Evolutionary conservation across 164 flowering plant genomes (phyloP), one percentile per base, ranked within the genome.

Genomic region (Stephania japonica): DNA sequence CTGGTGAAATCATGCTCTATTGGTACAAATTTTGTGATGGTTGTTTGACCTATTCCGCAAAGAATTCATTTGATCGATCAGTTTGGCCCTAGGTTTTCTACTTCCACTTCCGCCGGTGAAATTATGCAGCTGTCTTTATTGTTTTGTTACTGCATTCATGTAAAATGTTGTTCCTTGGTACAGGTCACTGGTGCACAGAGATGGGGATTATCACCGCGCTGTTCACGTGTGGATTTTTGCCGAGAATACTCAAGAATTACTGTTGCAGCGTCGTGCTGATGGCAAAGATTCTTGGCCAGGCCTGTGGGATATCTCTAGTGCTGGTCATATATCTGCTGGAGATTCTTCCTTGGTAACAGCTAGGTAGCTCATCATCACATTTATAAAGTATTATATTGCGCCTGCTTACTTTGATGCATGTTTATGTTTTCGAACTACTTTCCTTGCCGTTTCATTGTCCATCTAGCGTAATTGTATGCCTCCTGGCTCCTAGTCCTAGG

Each of bases 221-320:
- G 97, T 92, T 73, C 91, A 91, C 72, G 92, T 90, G 59, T 91
- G 97, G 94, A 91, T 94, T 72, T 92, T 67, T 79, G 78, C 90
- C 21, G 98, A 92, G 83, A 89, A 90, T 67, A 94, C 97, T 14
- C 88, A 88, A 72, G 87, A 94, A 75, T 71, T 94, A 70, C 94
- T 94, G 75, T 85, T 94, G 42, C 98, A 94, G 76, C 77, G 73
- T 10, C 97, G 98, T 71, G 86, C 97, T 67, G 93, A 90, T 73
- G 83, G 88, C 78, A 94, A 92, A 85, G 98, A 94, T 79, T 94
- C 95, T 1, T 91, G 91, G 92, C 85, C 98, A 4, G 92, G 97
- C 18, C 43, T 84, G 65, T 94, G 98, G 98, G 98, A 94, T 81
- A 84, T 90, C 65, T 94, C 98, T 14, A 92, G 98, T 76, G 98